phyloP scores from a whole-genome alignment of 23 red algal genomes.

The Porphyridium purpureum region DNA sequence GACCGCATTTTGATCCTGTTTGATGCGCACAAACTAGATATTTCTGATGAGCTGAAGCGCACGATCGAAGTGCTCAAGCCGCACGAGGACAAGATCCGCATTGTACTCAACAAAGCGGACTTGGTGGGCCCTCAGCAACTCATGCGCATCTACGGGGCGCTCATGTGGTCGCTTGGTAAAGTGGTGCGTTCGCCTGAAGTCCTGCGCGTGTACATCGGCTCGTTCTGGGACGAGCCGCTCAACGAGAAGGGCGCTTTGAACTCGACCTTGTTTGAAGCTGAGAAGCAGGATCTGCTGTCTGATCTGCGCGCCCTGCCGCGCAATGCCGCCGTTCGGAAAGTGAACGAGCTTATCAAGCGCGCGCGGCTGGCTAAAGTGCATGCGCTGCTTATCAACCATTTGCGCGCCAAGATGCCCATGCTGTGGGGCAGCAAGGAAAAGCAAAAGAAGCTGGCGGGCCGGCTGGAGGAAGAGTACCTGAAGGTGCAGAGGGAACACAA shows the following conservation, averaged over 20 bases:
- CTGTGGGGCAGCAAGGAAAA: slow-evolving; percentile 53
- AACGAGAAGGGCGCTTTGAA: slow-evolving; percentile 24
- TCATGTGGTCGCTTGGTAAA: slow-evolving; percentile 62
- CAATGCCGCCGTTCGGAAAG: slow-evolving; percentile 42
- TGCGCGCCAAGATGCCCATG: slow-evolving; percentile 42
- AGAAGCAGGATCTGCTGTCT: slow-evolving; percentile 32
- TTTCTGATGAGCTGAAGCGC: slow-evolving; percentile 67
- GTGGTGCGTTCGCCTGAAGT: slow-evolving; percentile 53
- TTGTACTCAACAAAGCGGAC: slow-evolving; percentile 67
- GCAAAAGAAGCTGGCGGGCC: slow-evolving; percentile 29
- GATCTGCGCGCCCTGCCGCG: slow-evolving; percentile 46
- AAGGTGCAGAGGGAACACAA: slow-evolving; percentile 37
- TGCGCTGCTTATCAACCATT: slow-evolving; percentile 35
- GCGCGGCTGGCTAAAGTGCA: slow-evolving; percentile 52
- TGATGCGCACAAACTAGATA: slow-evolving; percentile 63
- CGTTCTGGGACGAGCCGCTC: slow-evolving; percentile 52
- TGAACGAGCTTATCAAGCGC: slow-evolving; percentile 65
- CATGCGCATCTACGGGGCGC: slow-evolving; percentile 59
- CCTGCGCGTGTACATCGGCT: slow-evolving; percentile 50
- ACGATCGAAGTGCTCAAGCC: slow-evolving; percentile 41
- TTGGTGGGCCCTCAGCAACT: slow-evolving; percentile 52
- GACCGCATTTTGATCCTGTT: slow-evolving; percentile 58
- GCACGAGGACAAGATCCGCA: slow-evolving; percentile 62
- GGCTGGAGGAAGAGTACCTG: slow-evolving; percentile 32
- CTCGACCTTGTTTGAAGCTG: slow-evolving; percentile 27